These are phyloP conservation scores for Schwanniomyces pseudopolymorphus DNA, from an alignment of 805 yeast genomes.

Conservation along the genomic window DNA sequence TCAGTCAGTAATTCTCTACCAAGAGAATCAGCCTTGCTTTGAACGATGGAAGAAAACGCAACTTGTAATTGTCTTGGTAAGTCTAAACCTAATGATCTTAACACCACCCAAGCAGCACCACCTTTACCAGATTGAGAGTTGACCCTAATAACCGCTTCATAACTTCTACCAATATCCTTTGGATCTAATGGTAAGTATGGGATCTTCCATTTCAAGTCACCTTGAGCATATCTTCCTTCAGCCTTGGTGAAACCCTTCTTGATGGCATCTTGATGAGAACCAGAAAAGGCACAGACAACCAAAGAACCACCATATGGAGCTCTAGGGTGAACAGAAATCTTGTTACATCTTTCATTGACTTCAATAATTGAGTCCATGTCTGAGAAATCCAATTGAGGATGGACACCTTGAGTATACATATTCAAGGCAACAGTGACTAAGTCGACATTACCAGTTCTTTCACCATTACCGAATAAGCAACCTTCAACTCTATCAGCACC, in stretches of 20 bases:
- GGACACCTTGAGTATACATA: conserved; percentile 75
- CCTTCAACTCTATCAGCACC: conserved; percentile 88
- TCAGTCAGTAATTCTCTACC: conserved; percentile 71
- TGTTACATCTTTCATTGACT: conserved; percentile 73
- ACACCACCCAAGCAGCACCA: conserved; percentile 82
- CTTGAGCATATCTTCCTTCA: conserved; percentile 39
- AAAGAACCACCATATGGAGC: conserved; percentile 81
- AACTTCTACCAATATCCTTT: conserved; percentile 74
- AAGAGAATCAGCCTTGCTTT: conserved; percentile 57
- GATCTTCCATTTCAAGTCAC: conserved; percentile 53
- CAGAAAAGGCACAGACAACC: conserved; percentile 77
- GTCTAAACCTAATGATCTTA: conserved; percentile 69
- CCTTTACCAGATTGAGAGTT: conserved; percentile 88
- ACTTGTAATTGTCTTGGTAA: conserved; percentile 73
- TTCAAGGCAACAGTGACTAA: conserved; percentile 72
- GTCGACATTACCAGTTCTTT: conserved; percentile 83
- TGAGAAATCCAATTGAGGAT: conserved; percentile 71
- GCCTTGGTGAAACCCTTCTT: conserved; percentile 63
- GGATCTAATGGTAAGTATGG: conserved; percentile 84
- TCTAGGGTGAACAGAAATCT: conserved; percentile 70
- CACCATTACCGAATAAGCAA: conserved; percentile 81
- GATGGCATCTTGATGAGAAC: conserved; percentile 71
- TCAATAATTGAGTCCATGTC: conserved; percentile 66
- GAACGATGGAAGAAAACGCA: conserved; percentile 64
- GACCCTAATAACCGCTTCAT: conserved; percentile 81